These are phyloP conservation scores for Austroboletus rostrupii DNA, from an alignment of 1,284 basidiomycete genomes.

Conservation along the genomic window DNA sequence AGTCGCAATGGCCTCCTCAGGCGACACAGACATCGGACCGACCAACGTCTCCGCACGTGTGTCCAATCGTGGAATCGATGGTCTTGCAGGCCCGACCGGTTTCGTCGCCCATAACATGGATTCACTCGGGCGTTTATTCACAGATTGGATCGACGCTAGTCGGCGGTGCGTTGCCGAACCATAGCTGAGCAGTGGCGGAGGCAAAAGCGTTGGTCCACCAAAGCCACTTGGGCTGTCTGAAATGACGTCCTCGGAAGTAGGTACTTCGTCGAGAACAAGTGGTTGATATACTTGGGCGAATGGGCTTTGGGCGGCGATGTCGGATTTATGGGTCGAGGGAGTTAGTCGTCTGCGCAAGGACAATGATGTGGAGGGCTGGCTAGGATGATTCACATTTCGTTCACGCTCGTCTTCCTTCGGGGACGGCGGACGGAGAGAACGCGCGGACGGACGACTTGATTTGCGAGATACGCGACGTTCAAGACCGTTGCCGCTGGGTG, in stretches of 20 bases:
- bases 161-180: slow-evolving; percentile 57
- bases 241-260: slow-evolving; percentile 33
- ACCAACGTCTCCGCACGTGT: slow-evolving; percentile 20
- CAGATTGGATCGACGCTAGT: slow-evolving; percentile 44
- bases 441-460: slow-evolving; percentile 30
- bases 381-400: slow-evolving; percentile 7
- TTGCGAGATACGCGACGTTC: slow-evolving; percentile 32
- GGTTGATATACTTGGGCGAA: slow-evolving; percentile 73
- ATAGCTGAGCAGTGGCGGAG: slow-evolving; percentile 39
- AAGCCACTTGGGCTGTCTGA: slow-evolving; percentile 13
- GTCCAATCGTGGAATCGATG: slow-evolving; percentile 21
- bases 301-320: slow-evolving; percentile 45
- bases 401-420: slow-evolving; percentile 20
- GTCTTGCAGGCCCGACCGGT: slow-evolving; percentile 16
- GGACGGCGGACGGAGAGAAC: slow-evolving; percentile 19
- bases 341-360: slow-evolving; percentile 42
- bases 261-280: slow-evolving; percentile 48
- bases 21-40: slow-evolving; percentile 31
- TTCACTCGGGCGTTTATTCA: slow-evolving; percentile 16
- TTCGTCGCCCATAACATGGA: slow-evolving; percentile 5
- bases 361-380: slow-evolving; percentile 23
- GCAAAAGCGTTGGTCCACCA: slow-evolving; percentile 8
- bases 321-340: slow-evolving; percentile 43
- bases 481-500: slow-evolving; percentile 9
- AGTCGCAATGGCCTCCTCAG: slow-evolving; percentile 33